Evolutionary conservation across 192 early-diverging fungal genomes (phyloP), one percentile per base, ranked within the genome.

Genomic region (Coemansia aciculifera): DNA sequence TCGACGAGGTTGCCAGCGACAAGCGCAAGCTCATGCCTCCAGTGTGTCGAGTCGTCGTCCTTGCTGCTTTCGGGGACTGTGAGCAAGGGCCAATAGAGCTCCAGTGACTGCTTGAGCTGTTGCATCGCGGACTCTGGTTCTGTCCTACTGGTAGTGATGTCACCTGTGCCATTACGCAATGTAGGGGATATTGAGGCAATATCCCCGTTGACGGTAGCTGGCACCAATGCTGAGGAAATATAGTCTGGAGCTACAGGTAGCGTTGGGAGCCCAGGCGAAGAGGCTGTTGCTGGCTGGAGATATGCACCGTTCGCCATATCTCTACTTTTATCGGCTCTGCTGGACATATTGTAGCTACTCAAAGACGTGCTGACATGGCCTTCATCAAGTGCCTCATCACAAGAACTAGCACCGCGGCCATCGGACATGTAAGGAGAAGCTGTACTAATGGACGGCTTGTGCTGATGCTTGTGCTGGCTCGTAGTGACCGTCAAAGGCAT

Each of bases 21-120:
- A 0, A 49, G 13, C 2, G 64, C 59, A 37, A 81, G 42, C 60
- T 81, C 79, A 31, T 40, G 37, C 17, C 39, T 38, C 79, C 79
- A 81, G 59, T 70, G 49, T 2, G n/a, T 11, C 1, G 37, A n/a
- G 17, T 17, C 40, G 36, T 10, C 40, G 36, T 32, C 60, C 2
- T 40, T 11, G 59, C 36, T 27, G 40, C 34, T 17, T 7, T 51
- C 38, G 36, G 46, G 19, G 31, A 24, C 15, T 17, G 2, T 4
- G 2, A 39, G 59, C 34, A 21, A 43, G 12, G 63, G 64, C 23
- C 32, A 38, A 40, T 70, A 63, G 6, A 71, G 32, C 36, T 42
- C 27, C 5, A 34, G 60, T 24, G 29, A 7, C 19, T 52, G 24
- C 17, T 49, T 27, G 38, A 11, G 23, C 0, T 29, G 49, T 19